Base-by-base conservation (phyloP, 1,139 yeast genomes). In the Taphrina wiesneri region DNA sequence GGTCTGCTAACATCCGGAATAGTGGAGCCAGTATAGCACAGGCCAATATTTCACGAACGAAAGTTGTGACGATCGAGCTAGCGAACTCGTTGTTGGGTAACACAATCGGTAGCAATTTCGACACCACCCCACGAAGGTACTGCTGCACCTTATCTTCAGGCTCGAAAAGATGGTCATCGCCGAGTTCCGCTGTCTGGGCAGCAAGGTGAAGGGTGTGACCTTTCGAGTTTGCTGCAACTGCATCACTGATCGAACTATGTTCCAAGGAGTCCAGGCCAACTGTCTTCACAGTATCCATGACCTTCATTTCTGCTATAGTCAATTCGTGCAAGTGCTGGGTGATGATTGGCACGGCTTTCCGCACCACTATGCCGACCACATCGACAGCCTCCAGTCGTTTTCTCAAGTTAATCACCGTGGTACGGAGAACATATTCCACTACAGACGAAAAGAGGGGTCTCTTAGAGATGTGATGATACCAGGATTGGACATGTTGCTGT, bases 11-110 rank as follows among this genome's bases (percentile, higher is more conserved):
- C 78, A 87, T 82, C 25, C 78, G 75, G 30, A 88, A 73, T 0
- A 87, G 74, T 0, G 89, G 88, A n/a, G 75, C 74, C 4, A 86
- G 65, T 0, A 86, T 81, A 61, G 83, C 82, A 41, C 85, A 79
- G 0, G 90, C 77, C 2, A 90, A 68, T 5, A 92, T 79, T 72
- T 92, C 97, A 21, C 86, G 79, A 0, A 87, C 74, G 19, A 92
- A 76, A 0, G 82, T 74, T 0, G 72, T 68, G 0, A 84, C 86
- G 2, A 86, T 78, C 0, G 79, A 79, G 17, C 88, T 85, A 1
- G 77, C 71, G 0, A 78, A 72, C 71, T 89, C 96, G 0, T 75
- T 71, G 0, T 73, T 72, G 0, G 86, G 81, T 0, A 90, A 71
- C 0, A 90, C 67, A 26, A 69, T 71, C 0, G 88, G 86, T 0